Evolutionary conservation across 495 filamentous ascomycete species (phyloP).

Genomic region (Penicillium alfredii): DNA sequence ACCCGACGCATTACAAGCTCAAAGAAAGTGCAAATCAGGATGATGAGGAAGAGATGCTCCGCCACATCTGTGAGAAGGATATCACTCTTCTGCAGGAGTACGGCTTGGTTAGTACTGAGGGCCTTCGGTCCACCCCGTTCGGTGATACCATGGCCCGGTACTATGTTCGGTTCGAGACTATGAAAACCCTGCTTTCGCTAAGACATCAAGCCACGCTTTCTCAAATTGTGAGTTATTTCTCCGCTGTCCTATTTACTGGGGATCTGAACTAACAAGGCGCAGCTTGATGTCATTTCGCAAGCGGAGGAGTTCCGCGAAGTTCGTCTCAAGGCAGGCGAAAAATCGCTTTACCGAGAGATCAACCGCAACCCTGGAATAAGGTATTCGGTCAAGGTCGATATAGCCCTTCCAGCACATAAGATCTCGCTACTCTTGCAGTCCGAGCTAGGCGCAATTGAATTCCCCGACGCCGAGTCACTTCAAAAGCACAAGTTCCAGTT

Average conservation of each 20-base stretch:
- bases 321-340: slow-evolving; percentile 68
- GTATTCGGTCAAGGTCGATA: slow-evolving; percentile 73
- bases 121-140: slow-evolving; percentile 65
- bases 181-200: slow-evolving; percentile 68
- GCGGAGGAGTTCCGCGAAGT: slow-evolving; percentile 75
- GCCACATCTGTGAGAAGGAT: slow-evolving; percentile 75
- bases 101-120: slow-evolving; percentile 48
- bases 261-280: slow-evolving; percentile 26
- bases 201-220: slow-evolving; percentile 54
- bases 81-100: slow-evolving; percentile 61
- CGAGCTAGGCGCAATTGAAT: slow-evolving; percentile 70
- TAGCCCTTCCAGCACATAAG: slow-evolving; percentile 71
- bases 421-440: slow-evolving; percentile 80
- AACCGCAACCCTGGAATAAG: slow-evolving; percentile 69
- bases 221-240: slow-evolving; percentile 56
- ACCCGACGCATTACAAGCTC: slow-evolving; percentile 74
- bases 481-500: slow-evolving; percentile 57
- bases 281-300: slow-evolving; percentile 63
- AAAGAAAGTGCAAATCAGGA: slow-evolving; percentile 48
- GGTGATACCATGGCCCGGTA: slow-evolving; percentile 92
- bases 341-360: slow-evolving; percentile 70
- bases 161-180: slow-evolving; percentile 85
- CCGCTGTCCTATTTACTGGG: neutral
- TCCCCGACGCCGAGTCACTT: slow-evolving; percentile 56
- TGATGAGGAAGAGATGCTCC: slow-evolving; percentile 63